Percentiles rank a stretch among this genome's conserved stretches.
Evolutionary conservation across 345 rosid genomes (phyloP).

Genomic region (Gynandropsis gynandra): DNA sequence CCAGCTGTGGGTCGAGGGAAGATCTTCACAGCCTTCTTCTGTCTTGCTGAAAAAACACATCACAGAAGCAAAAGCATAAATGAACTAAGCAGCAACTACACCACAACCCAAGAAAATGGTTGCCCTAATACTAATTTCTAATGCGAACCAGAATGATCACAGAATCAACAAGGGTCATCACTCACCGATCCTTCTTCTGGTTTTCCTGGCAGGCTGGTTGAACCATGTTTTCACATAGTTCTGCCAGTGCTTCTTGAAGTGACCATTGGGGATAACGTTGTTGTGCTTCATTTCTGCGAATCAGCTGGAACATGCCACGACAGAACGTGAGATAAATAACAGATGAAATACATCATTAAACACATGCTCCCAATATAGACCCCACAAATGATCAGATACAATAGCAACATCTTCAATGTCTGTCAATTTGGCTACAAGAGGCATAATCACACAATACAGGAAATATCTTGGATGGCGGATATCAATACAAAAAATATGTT

Average conservation of each 20-base stretch:
- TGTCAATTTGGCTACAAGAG: too few species aligned
- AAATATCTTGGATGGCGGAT: too few species aligned
- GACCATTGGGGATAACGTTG: constrained; percentile 60
- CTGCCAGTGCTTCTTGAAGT: constrained; percentile 85
- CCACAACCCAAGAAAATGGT: neutral
- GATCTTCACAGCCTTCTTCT: constrained; percentile 75
- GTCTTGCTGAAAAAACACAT: constrained; percentile 48
- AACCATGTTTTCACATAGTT: constrained; percentile 84
- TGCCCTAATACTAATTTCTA: neutral
- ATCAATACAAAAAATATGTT: too few species aligned
- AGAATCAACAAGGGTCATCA: neutral
- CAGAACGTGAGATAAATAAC: neutral
- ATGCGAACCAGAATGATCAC: neutral
- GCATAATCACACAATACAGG: too few species aligned
- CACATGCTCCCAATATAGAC: too few species aligned
- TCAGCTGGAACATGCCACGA: neutral
- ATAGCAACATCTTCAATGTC: too few species aligned
- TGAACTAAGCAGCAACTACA: neutral
- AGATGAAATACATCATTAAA: too few species aligned
- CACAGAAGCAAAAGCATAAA: neutral
- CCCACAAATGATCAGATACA: too few species aligned
- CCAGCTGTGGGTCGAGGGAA: constrained; percentile 88
- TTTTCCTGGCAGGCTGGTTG: constrained; percentile 77
- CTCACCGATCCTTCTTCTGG: constrained; percentile 55
- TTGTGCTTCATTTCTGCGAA: constrained; percentile 54